Evolutionary conservation across 805 yeast species (phyloP).

Genomic region (Jamesozyma spencerorum): DNA sequence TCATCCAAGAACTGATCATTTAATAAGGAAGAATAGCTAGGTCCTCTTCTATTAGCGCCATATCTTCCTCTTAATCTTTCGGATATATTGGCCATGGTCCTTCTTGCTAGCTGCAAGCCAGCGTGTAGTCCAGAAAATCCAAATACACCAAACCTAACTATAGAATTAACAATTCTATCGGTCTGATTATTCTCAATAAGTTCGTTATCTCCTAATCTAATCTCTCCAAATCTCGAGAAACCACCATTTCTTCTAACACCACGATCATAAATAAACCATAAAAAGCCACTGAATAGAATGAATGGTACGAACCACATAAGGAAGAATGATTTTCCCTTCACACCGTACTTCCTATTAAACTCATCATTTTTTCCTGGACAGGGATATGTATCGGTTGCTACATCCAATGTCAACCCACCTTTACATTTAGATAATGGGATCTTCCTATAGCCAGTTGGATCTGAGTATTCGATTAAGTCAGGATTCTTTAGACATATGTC

Average conservation of each 20-base stretch:
- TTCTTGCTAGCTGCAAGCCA: slow-evolving; percentile 13
- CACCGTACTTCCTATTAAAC: slow-evolving; percentile 43
- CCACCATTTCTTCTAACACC: slow-evolving; percentile 78
- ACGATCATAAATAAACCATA: slow-evolving; percentile 68
- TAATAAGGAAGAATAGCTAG: slow-evolving; percentile 26
- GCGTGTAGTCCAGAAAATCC: slow-evolving; percentile 33
- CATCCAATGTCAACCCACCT: slow-evolving; percentile 69
- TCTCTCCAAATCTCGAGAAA: slow-evolving; percentile 71
- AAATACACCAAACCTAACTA: slow-evolving; percentile 50
- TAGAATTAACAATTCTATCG: slow-evolving; percentile 49
- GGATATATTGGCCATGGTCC: slow-evolving; percentile 9
- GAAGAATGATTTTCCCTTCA: slow-evolving; percentile 46
- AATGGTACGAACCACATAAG: slow-evolving; percentile 51
- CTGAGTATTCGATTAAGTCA: slow-evolving; percentile 59
- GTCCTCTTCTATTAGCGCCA: slow-evolving; percentile 22
- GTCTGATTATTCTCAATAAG: slow-evolving; percentile 52
- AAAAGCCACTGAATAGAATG: slow-evolving; percentile 39
- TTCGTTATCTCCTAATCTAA: slow-evolving; percentile 63
- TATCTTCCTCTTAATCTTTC: slow-evolving; percentile 19
- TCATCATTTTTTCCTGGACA: slow-evolving; percentile 83
- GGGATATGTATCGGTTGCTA: slow-evolving; percentile 46
- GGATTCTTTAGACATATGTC: slow-evolving; percentile 48
- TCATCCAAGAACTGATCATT: slow-evolving; percentile 31
- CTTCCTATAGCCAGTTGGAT: slow-evolving; percentile 87
- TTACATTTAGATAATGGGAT: slow-evolving; percentile 78